Percentiles rank a stretch among this genome's conserved stretches.
Evolutionary conservation across 345 rosid genomes (phyloP).

Genomic region (Trapa bicornis): DNA sequence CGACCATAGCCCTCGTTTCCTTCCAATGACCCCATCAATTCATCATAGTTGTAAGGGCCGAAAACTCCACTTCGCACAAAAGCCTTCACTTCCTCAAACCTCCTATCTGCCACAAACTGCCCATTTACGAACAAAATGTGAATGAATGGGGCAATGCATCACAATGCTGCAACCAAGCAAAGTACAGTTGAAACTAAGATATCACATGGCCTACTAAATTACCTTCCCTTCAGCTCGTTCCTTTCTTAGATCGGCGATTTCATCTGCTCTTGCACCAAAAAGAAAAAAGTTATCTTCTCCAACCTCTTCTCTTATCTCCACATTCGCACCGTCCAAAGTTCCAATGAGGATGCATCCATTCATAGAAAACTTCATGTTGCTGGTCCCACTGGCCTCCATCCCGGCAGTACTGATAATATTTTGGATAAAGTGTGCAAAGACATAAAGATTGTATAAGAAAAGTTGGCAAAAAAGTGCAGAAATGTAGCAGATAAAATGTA

Average conservation of each 20-base stretch:
- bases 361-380: slow-evolving; percentile 52
- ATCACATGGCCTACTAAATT: background rate
- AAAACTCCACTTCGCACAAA: slow-evolving; percentile 34
- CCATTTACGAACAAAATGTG: background rate
- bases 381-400: slow-evolving; percentile 51
- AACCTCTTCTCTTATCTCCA: slow-evolving; percentile 37
- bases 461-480: background rate
- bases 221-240: slow-evolving; percentile 46
- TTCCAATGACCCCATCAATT: slow-evolving; percentile 41
- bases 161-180: background rate
- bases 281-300: slow-evolving; percentile 45
- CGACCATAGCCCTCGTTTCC: slow-evolving; percentile 43
- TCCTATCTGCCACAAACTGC: slow-evolving; percentile 31
- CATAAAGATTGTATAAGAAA: background rate
- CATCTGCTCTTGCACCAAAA: slow-evolving; percentile 34
- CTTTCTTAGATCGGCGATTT: slow-evolving; percentile 34
- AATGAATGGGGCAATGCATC: background rate
- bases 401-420: slow-evolving; percentile 28
- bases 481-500: too few species aligned
- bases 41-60: slow-evolving; percentile 31
- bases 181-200: background rate
- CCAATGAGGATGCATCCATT: slow-evolving; percentile 37
- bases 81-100: slow-evolving; percentile 40
- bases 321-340: slow-evolving; percentile 43
- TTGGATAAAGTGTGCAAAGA: background rate